Base-by-base conservation (phyloP, 2,329 filamentous ascomycete species). In the Sarocladium brachiariae region DNA sequence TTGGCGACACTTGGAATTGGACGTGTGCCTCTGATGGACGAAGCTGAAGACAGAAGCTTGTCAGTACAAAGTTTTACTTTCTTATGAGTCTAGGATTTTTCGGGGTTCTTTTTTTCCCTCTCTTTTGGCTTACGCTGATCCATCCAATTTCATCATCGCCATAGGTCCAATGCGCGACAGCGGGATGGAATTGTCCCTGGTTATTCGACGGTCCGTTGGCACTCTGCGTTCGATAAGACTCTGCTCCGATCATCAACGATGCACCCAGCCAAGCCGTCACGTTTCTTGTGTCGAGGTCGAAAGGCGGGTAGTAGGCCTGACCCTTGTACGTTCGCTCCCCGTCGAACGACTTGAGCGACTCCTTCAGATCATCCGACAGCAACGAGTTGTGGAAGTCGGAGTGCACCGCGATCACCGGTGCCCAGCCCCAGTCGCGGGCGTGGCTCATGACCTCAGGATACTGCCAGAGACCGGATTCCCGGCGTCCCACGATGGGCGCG, bases 241-340 rank as follows among this genome's bases (percentile, higher is more conserved):
- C 74, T 0, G 76, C 78, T 33, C 81, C 81, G 53, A 85, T 82
- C 10, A 74, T 81, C 13, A 84, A 64, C 23, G 76, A 72, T 2
- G 70, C 62, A 0, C 75, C 75, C 0, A 84, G 56, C 77, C 78
- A 84, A 9, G 77, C 71, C 0, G 76, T 76, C 53, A 83, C 77
- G 55, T 84, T 83, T 16, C 81, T 72, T 0, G 74, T 71, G 13
- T 70, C 71, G 1, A 67, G 66, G 58, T 85, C 81, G 45, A 72
- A 81, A 0, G 81, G 80, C 1, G 80, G 79, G 1, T 78, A 78
- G 58, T 73, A 81, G 0, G 79, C 74, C 6, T 74, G 73, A 0
- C 73, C 74, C 0, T 57, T 65, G 48, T 78, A 81, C 1, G 63
- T 72, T 55, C 76, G 78, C 48, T 81, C 75, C 1, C 73, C 77